Base-by-base conservation (phyloP, 495 filamentous ascomycete species). In the Niebla homalea region DNA sequence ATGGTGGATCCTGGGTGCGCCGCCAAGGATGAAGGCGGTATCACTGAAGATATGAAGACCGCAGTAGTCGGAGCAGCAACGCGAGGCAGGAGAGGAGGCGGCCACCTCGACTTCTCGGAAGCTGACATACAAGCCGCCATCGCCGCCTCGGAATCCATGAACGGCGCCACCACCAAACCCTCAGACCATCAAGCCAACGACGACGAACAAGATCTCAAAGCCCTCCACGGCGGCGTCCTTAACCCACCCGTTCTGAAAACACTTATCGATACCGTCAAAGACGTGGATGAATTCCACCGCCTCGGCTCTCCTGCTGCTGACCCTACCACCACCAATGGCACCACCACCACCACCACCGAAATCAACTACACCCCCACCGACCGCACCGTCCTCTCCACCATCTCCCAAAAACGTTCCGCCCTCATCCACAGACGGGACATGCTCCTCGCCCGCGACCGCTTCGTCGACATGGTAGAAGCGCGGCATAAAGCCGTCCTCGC, bases 241-340 rank as follows among this genome's bases (percentile, higher is more conserved):
- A 73, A 73, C 5, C 61, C 70, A 1, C 62, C 67, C 7, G 79
- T 84, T 48, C 64, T 85, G 43, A 77, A 76, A 46, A 70, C 75
- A 21, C 65, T 79, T 4, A 57, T 75, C 42, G 62, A 66, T 49
- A 64, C 67, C 0, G 69, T 72, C 8, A 62, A 60, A 4, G 73
- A 73, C 4, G 66, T 72, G 10, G 61, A 64, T 7, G 71, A 77
- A 38, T 82, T 84, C 56, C 74, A 73, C 43, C 65, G 61, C 51
- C 66, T 86, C 0, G 82, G 82, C 39, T 62, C 66, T 25, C 65
- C 70, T 15, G 49, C 60, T 4, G 38, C 50, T 12, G 48, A 50
- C 46, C 48, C 52, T 16, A 44, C 60, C 25, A 19, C 32, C 39
- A 19, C 48, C 32, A 52, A 49, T 26, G 46, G 52, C 22, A 50